Conservation (phyloP, 805 yeast species). For the Wickerhamiella vanderwaltii region DNA sequence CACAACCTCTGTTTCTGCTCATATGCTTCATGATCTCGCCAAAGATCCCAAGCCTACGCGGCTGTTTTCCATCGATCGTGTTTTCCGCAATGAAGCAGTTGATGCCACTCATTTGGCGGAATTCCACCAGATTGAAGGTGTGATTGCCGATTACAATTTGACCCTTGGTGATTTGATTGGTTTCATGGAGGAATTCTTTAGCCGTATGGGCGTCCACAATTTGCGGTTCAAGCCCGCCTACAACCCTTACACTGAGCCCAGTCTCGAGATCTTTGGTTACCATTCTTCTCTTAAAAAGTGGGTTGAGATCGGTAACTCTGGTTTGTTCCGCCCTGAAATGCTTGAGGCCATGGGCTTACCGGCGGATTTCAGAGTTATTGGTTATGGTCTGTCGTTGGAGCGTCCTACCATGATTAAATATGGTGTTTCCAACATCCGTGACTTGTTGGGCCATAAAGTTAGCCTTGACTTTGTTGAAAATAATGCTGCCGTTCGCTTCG, state of each 20-base stretch:
- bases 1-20: conserved; percentile 88
- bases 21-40: conserved; percentile 78
- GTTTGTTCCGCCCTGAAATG: conserved; percentile 99
- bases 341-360: conserved; percentile 97
- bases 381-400: conserved; percentile 95
- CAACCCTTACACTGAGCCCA: conserved; percentile 98
- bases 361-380: conserved; percentile 80
- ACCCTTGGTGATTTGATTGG: conserved; percentile 95
- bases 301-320: conserved; percentile 99
- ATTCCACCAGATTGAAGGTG: conserved; percentile 99
- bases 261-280: conserved; percentile 94
- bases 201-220: conserved; percentile 92
- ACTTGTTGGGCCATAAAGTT: conserved; percentile 93
- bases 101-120: conserved; percentile 99
- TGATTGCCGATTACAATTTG: conserved; percentile 87
- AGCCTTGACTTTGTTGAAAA: conserved; percentile 85
- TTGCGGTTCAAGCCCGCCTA: conserved; percentile 97
- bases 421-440: conserved; percentile 91
- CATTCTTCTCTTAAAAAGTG: conserved; percentile 89
- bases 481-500: conserved; percentile 96
- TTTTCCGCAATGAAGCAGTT: conserved; percentile 98
- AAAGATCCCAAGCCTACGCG: conserved; percentile 76
- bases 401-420: conserved; percentile 99
- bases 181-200: conserved; percentile 94
- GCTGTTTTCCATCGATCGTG: conserved; percentile 92